phyloP scores from a whole-genome alignment of 805 yeast genomes.

The Starmerella bacillaris region DNA sequence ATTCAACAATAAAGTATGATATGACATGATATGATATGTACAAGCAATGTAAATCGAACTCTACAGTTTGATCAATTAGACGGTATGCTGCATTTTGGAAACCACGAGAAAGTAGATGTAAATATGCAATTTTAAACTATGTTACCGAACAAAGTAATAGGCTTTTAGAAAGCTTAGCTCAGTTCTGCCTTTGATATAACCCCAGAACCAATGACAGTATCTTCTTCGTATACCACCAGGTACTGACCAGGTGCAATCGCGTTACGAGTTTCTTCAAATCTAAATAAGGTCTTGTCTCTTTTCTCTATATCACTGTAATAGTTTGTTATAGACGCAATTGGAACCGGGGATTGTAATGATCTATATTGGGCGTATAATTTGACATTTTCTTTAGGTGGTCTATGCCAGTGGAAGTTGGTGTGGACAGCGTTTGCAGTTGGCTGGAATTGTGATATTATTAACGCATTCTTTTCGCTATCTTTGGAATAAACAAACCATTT shows the following conservation, averaged over 20 bases:
- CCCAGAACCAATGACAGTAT: slow-evolving; percentile 45
- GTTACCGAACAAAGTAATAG: too few species aligned
- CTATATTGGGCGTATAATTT: slow-evolving; percentile 42
- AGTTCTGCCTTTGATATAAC: too few species aligned
- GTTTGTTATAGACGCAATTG: slow-evolving; percentile 22
- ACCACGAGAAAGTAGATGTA: too few species aligned
- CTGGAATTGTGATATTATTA: slow-evolving; percentile 37
- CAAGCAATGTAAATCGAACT: too few species aligned
- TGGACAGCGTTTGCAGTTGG: slow-evolving; percentile 23
- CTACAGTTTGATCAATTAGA: too few species aligned
- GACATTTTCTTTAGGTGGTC: slow-evolving; percentile 8
- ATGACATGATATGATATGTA: too few species aligned
- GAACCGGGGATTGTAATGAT: slow-evolving; percentile 48
- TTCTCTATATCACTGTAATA: too few species aligned
- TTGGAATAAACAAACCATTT: slow-evolving; percentile 78
- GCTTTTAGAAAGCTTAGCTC: too few species aligned
- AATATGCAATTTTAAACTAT: too few species aligned
- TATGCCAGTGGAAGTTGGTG: slow-evolving; percentile 36
- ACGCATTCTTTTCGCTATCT: slow-evolving; percentile 41
- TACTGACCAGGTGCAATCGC: slow-evolving; percentile 88
- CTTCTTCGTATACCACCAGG: slow-evolving; percentile 51
- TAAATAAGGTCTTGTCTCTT: slow-evolving; percentile 21
- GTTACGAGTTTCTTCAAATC: slow-evolving; percentile 31
- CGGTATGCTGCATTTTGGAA: too few species aligned
- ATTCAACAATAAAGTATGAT: too few species aligned